Evolutionary conservation across 192 early-diverging fungal genomes (phyloP).

Genomic region (Chytriomyces sp.): DNA sequence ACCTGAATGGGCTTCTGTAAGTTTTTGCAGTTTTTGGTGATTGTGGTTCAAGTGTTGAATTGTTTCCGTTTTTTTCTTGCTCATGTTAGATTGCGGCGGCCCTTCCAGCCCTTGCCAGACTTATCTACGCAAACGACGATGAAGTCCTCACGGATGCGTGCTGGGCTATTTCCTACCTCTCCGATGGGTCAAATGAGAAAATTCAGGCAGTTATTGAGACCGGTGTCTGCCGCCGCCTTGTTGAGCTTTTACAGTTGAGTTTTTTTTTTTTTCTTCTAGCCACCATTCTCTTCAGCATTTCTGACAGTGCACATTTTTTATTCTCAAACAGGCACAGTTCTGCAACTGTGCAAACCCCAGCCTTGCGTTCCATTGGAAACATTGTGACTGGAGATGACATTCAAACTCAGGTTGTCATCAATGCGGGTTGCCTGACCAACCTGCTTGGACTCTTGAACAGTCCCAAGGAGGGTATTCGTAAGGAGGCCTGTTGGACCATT

Average conservation of each 20-base stretch:
- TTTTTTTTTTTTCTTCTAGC: neutral
- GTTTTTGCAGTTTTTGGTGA: conserved; percentile 27
- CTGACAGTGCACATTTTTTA: neutral
- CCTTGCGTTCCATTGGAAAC: conserved; percentile 96
- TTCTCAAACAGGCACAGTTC: conserved; percentile 63
- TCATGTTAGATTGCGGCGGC: conserved; percentile 70
- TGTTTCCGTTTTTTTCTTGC: conserved; percentile 40
- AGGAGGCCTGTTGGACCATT: conserved; percentile 99
- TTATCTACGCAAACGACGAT: conserved; percentile 89
- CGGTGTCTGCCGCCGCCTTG: conserved; percentile 90
- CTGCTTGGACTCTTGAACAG: conserved; percentile 82
- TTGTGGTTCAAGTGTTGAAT: conserved; percentile 3
- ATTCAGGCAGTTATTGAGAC: conserved; percentile 97
- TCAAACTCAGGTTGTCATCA: conserved; percentile 96
- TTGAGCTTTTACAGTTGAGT: conserved; percentile 81
- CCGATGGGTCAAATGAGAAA: conserved; percentile 95
- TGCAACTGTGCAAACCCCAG: conserved; percentile 92
- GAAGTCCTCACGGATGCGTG: conserved; percentile 98
- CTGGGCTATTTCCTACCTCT: conserved; percentile 99
- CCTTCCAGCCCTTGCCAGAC: conserved; percentile 85
- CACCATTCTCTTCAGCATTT: neutral
- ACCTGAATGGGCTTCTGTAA: conserved; percentile 82
- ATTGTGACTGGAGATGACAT: conserved; percentile 98
- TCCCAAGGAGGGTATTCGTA: conserved; percentile 93
- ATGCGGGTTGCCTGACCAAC: conserved; percentile 82